Conservation (phyloP, 495 filamentous ascomycete species). For the Penicillium robsamsonii region DNA sequence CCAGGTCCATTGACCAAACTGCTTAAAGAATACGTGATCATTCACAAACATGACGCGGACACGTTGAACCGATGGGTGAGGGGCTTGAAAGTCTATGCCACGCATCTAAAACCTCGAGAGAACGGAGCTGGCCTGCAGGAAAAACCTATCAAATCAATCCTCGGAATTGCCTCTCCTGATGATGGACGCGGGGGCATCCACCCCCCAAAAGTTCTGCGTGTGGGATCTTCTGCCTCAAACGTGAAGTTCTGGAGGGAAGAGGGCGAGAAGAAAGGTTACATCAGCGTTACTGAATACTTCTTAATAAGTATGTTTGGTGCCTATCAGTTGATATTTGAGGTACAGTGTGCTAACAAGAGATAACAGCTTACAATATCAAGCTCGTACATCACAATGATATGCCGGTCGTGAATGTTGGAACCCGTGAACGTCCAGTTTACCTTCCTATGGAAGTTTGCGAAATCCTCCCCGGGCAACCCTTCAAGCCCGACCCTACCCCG, state of each 20-base stretch:
- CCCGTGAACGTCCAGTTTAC: slow-evolving; percentile 49
- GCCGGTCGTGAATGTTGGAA: slow-evolving; percentile 70
- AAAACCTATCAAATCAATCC: slow-evolving; percentile 6
- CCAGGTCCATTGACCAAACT: slow-evolving; percentile 25
- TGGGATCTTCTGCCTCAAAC: slow-evolving; percentile 12
- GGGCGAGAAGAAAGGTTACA: slow-evolving; percentile 1
- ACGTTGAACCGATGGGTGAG: slow-evolving; percentile 13
- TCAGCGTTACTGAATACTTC: slow-evolving; percentile 22
- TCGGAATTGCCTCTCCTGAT: slow-evolving; percentile 11
- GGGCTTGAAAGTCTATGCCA: slow-evolving; percentile 13
- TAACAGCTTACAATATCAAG: slow-evolving; percentile 14
- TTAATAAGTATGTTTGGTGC: slow-evolving; percentile 8
- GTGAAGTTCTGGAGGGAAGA: slow-evolving; percentile 16
- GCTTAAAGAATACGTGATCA: slow-evolving; percentile 14
- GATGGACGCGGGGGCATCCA: slow-evolving; percentile 5
- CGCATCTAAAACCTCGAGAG: slow-evolving; percentile 5
- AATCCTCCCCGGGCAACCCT: slow-evolving; percentile 61
- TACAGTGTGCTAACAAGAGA: neutral
- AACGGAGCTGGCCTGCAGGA: neutral
- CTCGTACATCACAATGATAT: slow-evolving; percentile 6
- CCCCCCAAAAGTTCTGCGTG: neutral
- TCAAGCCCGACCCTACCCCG: slow-evolving; percentile 36
- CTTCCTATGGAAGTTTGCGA: slow-evolving; percentile 60
- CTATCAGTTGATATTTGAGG: neutral
- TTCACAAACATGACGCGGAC: neutral